A percentile compares a stretch with the other conserved stretches of the same genome.
These are phyloP conservation scores for Amborella trichopoda DNA, from an alignment of 164 flowering plant genomes.

Conservation along the genomic window DNA sequence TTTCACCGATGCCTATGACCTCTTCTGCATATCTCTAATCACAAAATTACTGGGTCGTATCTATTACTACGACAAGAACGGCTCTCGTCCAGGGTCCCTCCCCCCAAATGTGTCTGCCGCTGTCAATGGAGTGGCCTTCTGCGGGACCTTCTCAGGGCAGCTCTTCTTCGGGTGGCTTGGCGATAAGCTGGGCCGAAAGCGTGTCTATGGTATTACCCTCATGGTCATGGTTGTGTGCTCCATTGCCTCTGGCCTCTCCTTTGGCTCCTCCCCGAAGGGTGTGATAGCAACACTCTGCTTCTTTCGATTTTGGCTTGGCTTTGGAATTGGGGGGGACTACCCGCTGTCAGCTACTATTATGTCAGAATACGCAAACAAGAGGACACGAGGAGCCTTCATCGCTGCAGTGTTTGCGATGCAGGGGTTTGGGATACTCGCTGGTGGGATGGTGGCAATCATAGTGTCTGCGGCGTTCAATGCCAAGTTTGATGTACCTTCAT, in stretches of 20 bases:
- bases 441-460: constrained; percentile 36
- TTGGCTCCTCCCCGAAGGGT: constrained; percentile 31
- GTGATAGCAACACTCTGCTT: constrained; percentile 75
- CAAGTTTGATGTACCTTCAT: constrained; percentile 7
- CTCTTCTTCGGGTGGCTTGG: constrained; percentile 92
- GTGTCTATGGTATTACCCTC: constrained; percentile 71
- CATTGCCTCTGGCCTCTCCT: constrained; percentile 65
- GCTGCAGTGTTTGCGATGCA: constrained; percentile 56
- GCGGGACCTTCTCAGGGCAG: constrained; percentile 69
- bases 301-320: constrained; percentile 59
- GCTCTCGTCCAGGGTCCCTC: constrained; percentile 42
- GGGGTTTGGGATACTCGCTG: constrained; percentile 46
- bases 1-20: constrained; percentile 26
- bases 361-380: constrained; percentile 43
- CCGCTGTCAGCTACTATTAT: constrained; percentile 50
- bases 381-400: constrained; percentile 37
- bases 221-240: constrained; percentile 57
- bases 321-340: constrained; percentile 41
- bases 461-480: constrained; percentile 23
- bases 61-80: constrained; percentile 45
- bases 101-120: constrained; percentile 75
- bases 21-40: constrained; percentile 26
- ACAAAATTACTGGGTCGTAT: constrained; percentile 78
- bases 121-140: constrained; percentile 73
- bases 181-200: constrained; percentile 73